Percentiles rank a stretch among this genome's conserved stretches.
phyloP scores from a whole-genome alignment of 73 alveolate species.

The Symbiodinium pilosum region DNA sequence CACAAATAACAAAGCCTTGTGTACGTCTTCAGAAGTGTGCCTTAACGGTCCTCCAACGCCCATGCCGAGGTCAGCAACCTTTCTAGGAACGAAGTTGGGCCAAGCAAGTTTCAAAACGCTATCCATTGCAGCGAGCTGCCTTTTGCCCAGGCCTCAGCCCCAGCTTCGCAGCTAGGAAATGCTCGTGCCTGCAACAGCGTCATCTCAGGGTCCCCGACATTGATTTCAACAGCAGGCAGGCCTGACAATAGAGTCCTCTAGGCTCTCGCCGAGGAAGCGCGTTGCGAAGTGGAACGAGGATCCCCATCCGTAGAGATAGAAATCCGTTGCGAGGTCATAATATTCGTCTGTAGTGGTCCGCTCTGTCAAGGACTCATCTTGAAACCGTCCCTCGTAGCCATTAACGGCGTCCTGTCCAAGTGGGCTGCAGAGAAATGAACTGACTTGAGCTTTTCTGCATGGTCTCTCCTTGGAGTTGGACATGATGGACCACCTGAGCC shows the following conservation, averaged over 20 bases:
- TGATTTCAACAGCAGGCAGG: background rate
- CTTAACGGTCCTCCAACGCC: slow-evolving; percentile 92
- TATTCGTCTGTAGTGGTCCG: slow-evolving; percentile 82
- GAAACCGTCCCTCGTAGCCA: slow-evolving; percentile 70
- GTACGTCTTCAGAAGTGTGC: background rate
- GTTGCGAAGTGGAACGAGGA: slow-evolving; percentile 90
- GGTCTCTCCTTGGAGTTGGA: slow-evolving; percentile 58
- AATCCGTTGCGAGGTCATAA: slow-evolving; percentile 74
- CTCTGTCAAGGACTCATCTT: slow-evolving; percentile 76
- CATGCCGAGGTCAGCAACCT: slow-evolving; percentile 91
- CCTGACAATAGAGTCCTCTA: slow-evolving; percentile 93
- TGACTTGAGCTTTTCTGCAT: background rate
- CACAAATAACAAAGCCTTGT: background rate
- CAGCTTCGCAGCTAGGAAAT: slow-evolving; percentile 77
- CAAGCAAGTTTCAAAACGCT: no score
- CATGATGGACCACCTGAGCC: slow-evolving; percentile 82
- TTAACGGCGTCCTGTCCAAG: slow-evolving; percentile 68
- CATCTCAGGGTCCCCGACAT: no score
- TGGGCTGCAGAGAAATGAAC: background rate
- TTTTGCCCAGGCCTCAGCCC: slow-evolving; percentile 89
- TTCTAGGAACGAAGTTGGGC: no score
- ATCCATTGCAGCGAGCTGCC: background rate
- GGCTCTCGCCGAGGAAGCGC: slow-evolving; percentile 87
- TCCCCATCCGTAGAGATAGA: slow-evolving; percentile 89
- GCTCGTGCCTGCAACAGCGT: slow-evolving; percentile 40